These are phyloP conservation scores for Staphylotrichum longicolle DNA, from an alignment of 495 filamentous ascomycete genomes.

Conservation along the genomic window DNA sequence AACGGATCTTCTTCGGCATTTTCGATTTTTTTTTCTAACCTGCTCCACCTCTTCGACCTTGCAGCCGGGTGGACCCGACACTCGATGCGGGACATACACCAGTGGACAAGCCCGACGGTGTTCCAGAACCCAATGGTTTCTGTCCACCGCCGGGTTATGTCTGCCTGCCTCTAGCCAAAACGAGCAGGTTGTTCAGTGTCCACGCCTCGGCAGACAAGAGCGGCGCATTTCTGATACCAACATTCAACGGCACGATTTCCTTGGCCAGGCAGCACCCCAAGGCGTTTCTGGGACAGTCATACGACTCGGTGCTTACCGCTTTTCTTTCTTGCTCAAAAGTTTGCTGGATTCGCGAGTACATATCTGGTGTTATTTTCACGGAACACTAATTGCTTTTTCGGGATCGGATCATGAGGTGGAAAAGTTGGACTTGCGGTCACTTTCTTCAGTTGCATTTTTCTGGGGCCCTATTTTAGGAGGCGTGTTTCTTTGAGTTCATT, in stretches of 20 bases:
- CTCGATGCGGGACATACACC: background rate
- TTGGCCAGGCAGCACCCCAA: background rate
- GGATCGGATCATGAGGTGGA: constrained; percentile 26
- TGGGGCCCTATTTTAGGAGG: constrained; percentile 11
- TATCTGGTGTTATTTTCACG: constrained; percentile 28
- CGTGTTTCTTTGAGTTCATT: constrained; percentile 4
- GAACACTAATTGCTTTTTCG: constrained; percentile 17
- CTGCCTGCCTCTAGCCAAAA: too few species aligned
- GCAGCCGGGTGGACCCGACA: background rate
- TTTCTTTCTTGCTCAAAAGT: constrained; percentile 28
- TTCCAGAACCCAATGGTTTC: background rate
- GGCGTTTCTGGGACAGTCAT: background rate
- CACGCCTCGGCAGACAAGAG: background rate
- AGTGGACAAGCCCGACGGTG: background rate
- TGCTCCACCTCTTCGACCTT: background rate
- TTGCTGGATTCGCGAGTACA: constrained; percentile 28
- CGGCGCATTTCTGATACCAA: background rate
- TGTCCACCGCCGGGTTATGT: too few species aligned
- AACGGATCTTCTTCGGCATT: constrained; percentile 13
- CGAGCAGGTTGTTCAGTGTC: background rate
- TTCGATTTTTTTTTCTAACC: constrained; percentile 21
- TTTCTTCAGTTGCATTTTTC: constrained; percentile 11
- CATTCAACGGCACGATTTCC: background rate
- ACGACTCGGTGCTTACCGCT: constrained; percentile 2
- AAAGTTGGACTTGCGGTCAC: constrained; percentile 29